Percentiles rank a stretch among this genome's conserved stretches.
These are phyloP conservation scores for Lasiosphaeris hirsuta DNA, from an alignment of 495 filamentous ascomycete genomes.

Conservation along the genomic window DNA sequence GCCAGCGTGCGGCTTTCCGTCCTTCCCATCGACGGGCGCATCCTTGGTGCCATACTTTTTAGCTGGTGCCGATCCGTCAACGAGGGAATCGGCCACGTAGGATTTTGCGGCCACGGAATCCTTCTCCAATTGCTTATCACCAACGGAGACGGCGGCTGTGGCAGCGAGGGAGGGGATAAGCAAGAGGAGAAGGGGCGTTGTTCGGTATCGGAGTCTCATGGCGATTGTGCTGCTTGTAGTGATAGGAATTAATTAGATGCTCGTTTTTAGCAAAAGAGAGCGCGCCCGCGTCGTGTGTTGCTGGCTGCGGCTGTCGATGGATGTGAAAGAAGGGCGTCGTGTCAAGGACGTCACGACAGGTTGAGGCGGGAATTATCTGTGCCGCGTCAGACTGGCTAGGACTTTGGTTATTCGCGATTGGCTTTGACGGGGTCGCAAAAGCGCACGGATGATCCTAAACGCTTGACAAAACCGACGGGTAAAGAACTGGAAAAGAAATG, in stretches of 20 bases:
- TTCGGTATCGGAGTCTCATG: conserved; percentile 42
- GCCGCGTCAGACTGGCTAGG: neutral
- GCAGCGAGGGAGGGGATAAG: conserved; percentile 43
- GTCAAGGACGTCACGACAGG: neutral
- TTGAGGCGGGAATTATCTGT: neutral
- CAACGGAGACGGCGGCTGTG: conserved; percentile 27
- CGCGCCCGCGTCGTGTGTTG: too few species aligned
- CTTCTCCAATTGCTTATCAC: conserved; percentile 18
- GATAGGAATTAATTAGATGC: neutral
- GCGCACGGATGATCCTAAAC: neutral
- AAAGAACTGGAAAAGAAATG: neutral
- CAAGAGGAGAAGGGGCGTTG: conserved; percentile 42
- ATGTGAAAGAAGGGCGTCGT: too few species aligned
- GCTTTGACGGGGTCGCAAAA: neutral
- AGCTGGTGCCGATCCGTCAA: conserved; percentile 21
- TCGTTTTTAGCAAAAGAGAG: neutral
- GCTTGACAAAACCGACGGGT: neutral
- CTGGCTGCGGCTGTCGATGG: too few species aligned
- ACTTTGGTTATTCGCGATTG: neutral
- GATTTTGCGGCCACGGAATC: conserved; percentile 6
- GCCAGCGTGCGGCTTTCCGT: conserved; percentile 91
- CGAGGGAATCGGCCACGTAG: conserved; percentile 1
- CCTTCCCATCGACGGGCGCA: conserved; percentile 90
- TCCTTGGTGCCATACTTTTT: conserved; percentile 68
- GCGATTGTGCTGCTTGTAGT: conserved; percentile 13